Evolutionary conservation across 2,329 filamentous ascomycete species (phyloP).

Genomic region (Colletotrichum sp.): DNA sequence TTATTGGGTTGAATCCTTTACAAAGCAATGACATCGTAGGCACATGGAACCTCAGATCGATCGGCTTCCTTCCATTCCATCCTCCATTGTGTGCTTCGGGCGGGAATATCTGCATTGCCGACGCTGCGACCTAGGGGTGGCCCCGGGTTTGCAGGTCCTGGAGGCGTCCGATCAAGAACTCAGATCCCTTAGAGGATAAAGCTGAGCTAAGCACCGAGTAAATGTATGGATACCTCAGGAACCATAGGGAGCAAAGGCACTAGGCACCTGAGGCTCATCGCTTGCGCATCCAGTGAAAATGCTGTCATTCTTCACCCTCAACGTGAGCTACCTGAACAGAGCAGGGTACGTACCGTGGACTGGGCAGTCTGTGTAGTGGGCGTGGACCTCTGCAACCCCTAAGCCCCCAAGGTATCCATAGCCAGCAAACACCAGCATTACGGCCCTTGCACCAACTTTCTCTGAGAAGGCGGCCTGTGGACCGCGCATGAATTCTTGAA

Average conservation of each 20-base stretch:
- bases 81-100: background rate
- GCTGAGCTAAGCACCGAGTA: background rate
- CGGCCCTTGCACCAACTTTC: constrained; percentile 11
- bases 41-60: background rate
- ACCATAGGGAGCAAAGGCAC: background rate
- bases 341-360: background rate
- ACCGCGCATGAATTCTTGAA: constrained; percentile 25
- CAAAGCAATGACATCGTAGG: background rate
- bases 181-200: background rate
- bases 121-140: background rate
- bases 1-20: background rate
- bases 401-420: background rate
- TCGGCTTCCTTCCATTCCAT: background rate
- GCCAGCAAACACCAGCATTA: background rate
- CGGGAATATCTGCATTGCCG: background rate
- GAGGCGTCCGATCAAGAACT: background rate
- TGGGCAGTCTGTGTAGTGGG: background rate
- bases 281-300: background rate
- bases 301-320: background rate
- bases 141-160: background rate
- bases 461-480: constrained; percentile 8
- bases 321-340: background rate
- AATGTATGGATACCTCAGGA: background rate
- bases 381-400: background rate
- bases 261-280: background rate